Percentiles rank a stretch among this genome's conserved stretches.
Evolutionary conservation across 2,329 filamentous ascomycete genomes (phyloP).

Genomic region (Fusarium illudens): DNA sequence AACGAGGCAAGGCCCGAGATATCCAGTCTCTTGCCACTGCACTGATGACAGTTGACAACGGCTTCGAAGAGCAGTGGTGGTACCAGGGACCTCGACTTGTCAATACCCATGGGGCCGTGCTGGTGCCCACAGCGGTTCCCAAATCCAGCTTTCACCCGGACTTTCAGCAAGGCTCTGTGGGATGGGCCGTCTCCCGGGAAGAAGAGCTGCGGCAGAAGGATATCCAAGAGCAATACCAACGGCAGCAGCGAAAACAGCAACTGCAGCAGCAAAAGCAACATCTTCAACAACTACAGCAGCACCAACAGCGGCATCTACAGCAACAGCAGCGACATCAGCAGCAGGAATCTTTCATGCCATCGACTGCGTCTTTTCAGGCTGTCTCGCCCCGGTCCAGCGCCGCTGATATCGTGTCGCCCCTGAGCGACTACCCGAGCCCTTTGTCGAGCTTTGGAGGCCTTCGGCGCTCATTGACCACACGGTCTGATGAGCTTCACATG

Average conservation of each 20-base stretch:
- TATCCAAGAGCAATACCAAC: background rate
- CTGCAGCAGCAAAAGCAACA: constrained; percentile 4
- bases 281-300: constrained; percentile 22
- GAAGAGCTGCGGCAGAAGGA: constrained; percentile 7
- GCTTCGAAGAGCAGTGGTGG: constrained; percentile 68
- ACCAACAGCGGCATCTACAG: constrained; percentile 8
- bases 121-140: constrained; percentile 29
- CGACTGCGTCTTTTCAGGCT: constrained; percentile 19
- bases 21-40: constrained; percentile 61
- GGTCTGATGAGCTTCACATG: constrained; percentile 41
- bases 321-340: constrained; percentile 18
- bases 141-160: constrained; percentile 17
- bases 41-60: constrained; percentile 66
- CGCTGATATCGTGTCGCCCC: constrained; percentile 37
- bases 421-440: constrained; percentile 40
- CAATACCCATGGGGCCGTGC: constrained; percentile 33
- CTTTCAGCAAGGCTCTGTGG: constrained; percentile 23
- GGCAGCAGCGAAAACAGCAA: constrained; percentile 12
- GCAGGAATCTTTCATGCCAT: constrained; percentile 14
- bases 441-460: constrained; percentile 32
- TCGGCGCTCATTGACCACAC: constrained; percentile 38
- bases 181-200: constrained; percentile 29
- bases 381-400: constrained; percentile 31
- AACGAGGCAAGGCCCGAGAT: constrained; percentile 44
- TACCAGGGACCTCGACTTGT: constrained; percentile 54